These are phyloP conservation scores for Capronia coronata DNA, from an alignment of 2,329 filamentous ascomycete genomes.

Conservation along the genomic window DNA sequence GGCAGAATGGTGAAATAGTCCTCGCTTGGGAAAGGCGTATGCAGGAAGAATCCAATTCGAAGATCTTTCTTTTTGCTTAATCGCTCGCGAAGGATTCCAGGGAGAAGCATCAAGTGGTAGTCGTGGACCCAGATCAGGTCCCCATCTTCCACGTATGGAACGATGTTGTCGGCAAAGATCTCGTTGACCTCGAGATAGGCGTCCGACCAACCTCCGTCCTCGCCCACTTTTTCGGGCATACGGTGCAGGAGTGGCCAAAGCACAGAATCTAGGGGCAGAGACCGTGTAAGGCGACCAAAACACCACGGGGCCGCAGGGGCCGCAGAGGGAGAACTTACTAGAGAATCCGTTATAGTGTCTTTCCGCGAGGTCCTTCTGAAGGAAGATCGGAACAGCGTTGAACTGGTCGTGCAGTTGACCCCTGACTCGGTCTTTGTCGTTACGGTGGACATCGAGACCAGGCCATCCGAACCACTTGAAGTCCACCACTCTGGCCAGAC, in stretches of 20 bases:
- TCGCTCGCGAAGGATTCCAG: slow-evolving; percentile 73
- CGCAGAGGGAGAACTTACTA: slow-evolving; percentile 51
- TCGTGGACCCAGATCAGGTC: slow-evolving; percentile 94
- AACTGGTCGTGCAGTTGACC: slow-evolving; percentile 78
- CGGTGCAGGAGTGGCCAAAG: slow-evolving; percentile 97
- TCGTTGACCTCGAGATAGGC: slow-evolving; percentile 86
- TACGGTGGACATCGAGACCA: slow-evolving; percentile 80
- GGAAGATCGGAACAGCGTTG: slow-evolving; percentile 82
- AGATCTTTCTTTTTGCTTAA: slow-evolving; percentile 65
- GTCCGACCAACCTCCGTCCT: slow-evolving; percentile 71
- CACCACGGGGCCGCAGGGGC: too few relatives aligned
- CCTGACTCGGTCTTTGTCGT: slow-evolving; percentile 67
- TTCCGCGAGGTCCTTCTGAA: slow-evolving; percentile 85
- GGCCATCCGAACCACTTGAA: slow-evolving; percentile 99
- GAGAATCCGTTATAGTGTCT: slow-evolving; percentile 95
- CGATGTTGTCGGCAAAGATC: slow-evolving; percentile 77
- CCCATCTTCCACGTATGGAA: slow-evolving; percentile 72
- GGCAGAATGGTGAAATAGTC: slow-evolving; percentile 91
- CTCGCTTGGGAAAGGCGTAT: slow-evolving; percentile 87
- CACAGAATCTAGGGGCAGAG: slow-evolving; percentile 63
- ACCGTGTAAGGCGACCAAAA: not conserved
- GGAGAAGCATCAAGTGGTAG: slow-evolving; percentile 93
- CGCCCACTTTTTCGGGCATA: slow-evolving; percentile 62
- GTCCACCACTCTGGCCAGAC: slow-evolving; percentile 82
- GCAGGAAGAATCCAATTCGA: slow-evolving; percentile 92